Evolutionary conservation across 495 filamentous ascomycete genomes (phyloP), one percentile per base, ranked within the genome.

Genomic region (Aspergillus bridgeri): DNA sequence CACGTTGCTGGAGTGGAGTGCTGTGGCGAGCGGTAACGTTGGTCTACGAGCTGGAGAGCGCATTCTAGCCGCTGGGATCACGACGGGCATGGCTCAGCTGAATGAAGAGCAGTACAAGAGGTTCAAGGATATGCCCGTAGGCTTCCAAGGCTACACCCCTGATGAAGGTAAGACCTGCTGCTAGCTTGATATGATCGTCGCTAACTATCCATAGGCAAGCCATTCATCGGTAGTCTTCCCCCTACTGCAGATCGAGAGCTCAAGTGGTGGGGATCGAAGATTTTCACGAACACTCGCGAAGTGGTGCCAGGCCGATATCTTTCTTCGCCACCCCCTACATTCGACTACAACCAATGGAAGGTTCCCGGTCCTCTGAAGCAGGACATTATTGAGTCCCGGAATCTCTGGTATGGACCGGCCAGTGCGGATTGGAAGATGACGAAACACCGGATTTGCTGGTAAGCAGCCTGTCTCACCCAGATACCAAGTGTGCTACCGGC

Each of bases 61-160:
- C 24, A 82, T 87, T 42, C 53, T 80, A 9, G 82, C 84, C 21
- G 79, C 77, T 17, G 85, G 77, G 0, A 80, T 83, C n/a, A 76
- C 77, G 21, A 79, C 76, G n/a, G 75, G 75, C 20, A 74, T 79
- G 68, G 70, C 65, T 19, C 63, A 71, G 55, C 63, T 71, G 6
- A 60, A 65, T 20, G 53, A 62, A 24, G 60, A 68, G 48, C 61
- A 66, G 53, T 63, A 70, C 54, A 20, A 60, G 45, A 70, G 69
- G 56, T 72, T 51, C 42, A 68, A 68, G 27, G 62, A 68, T 19
- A 72, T 72, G 69, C 69, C 69, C n/a, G 69, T 72, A 42, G 69
- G 69, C 11, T 72, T 72, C 62, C 69, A 72, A 54, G 69, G 69
- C 2, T 72, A 72, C 46, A 70, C 69, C 8, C 65, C 69, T 1